A percentile compares a stretch with the other conserved stretches of the same genome.
These are phyloP conservation scores for Eucalyptus paniculata DNA, from an alignment of 345 rosid species.

Conservation along the genomic window DNA sequence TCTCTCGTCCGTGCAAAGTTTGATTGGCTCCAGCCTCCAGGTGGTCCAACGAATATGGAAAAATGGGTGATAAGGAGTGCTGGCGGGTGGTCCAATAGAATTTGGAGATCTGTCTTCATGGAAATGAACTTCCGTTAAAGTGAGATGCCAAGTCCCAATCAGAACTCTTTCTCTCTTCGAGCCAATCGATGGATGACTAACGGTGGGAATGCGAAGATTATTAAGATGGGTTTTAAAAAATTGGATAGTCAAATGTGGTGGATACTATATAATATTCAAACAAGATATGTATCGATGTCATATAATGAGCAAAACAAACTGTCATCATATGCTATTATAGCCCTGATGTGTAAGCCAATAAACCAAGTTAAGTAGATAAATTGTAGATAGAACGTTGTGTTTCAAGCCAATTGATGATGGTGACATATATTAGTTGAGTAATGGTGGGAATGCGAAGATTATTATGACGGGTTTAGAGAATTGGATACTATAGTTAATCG, in stretches of 20 bases:
- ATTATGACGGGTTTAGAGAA: background rate
- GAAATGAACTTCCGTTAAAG: background rate
- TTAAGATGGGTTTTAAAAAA: background rate
- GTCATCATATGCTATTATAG: background rate
- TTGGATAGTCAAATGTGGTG: background rate
- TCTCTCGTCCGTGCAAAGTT: background rate
- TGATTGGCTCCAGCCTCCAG: background rate
- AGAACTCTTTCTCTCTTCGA: background rate
- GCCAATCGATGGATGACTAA: background rate
- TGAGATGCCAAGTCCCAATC: background rate
- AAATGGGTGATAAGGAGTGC: background rate
- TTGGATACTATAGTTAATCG: too few species aligned
- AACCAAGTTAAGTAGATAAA: background rate
- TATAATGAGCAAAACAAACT: background rate
- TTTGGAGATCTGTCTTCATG: background rate
- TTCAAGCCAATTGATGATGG: too few species aligned
- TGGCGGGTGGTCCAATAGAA: background rate
- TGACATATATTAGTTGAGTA: background rate
- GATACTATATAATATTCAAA: background rate
- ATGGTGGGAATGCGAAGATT: background rate
- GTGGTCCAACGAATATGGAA: background rate
- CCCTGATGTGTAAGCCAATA: too few species aligned
- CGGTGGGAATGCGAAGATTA: background rate
- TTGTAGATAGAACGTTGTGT: background rate
- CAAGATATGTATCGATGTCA: background rate